Base-by-base conservation (phyloP, 768 basidiomycete genomes). In the Trametes elegans region DNA sequence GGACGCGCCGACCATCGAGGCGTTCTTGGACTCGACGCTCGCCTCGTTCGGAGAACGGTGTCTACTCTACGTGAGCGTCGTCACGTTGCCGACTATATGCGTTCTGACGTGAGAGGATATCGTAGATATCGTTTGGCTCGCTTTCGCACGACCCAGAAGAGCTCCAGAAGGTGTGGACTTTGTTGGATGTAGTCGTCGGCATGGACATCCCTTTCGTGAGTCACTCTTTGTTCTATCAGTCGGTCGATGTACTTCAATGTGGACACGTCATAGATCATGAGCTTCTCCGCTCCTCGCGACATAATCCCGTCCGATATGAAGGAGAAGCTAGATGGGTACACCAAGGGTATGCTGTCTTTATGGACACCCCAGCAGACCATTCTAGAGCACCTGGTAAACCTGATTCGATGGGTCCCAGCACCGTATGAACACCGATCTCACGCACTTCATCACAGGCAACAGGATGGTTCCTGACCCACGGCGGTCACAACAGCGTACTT, bases 391-490 rank as follows among this genome's bases (percentile, higher is more conserved):
- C 54, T 57, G 9, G 67, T 68, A 35, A 8, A 60, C 5, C n/a
- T n/a, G n/a, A n/a, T 41, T 45, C 14, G n/a, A 26, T 34, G 13
- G 11, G 11, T 13, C 10, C 41, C 18, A 16, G 11, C 21, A 14
- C 28, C 18, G 19, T 32, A 27, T 39, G 16, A 6, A 7, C 34
- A 26, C 3, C 26, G 14, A 13, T 27, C 3, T 19, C 35, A 38
- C 11, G n/a, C n/a, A 23, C 14, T 6, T 16, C 9, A 16, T 1
- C 11, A 31, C 43, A 68, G 66, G 64, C 55, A 0, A 61, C 59
- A 19, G 67, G 64, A 0, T 68, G 67, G 64, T 62, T 66, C 44
- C 31, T 68, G 10, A 64, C 64, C 1, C 67, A 68, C 35, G 59
- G 62, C 40, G 67, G 65, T 5, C 61, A 62, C 23, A 64, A 64